A percentile compares a stretch with the other conserved stretches of the same genome.
Evolutionary conservation across 106 monocot genomes (phyloP).

Genomic region (Platanthera zijinensis): DNA sequence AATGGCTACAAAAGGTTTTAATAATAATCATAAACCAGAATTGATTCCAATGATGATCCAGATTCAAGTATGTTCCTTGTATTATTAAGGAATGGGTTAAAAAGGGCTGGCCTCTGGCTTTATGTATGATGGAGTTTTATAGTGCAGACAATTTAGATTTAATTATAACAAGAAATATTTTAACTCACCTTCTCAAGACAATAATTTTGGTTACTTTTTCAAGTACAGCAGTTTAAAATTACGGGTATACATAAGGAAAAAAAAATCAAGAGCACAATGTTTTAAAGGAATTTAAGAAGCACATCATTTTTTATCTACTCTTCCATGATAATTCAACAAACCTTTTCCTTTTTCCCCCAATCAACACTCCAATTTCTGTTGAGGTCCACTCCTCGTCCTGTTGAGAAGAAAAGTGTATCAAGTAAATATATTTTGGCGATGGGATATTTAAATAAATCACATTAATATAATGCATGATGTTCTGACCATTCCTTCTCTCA

Average conservation of each 20-base stretch:
- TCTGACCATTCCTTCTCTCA: constrained; percentile 93
- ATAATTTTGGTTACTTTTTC: no score
- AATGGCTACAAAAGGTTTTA: no score
- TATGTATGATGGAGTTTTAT: no score
- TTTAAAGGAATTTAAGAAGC: background rate
- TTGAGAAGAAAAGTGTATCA: constrained; percentile 6
- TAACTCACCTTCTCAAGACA: no score
- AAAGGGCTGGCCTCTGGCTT: no score
- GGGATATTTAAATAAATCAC: background rate
- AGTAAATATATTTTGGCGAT: background rate
- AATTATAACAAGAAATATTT: no score
- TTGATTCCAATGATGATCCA: no score
- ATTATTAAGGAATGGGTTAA: no score
- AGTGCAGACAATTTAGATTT: no score
- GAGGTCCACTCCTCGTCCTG: constrained; percentile 98
- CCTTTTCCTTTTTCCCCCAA: constrained; percentile 99
- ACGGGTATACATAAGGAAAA: background rate
- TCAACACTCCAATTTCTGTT: constrained; percentile 99
- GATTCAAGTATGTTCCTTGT: no score
- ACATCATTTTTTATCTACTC: background rate
- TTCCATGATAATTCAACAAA: constrained; percentile 12
- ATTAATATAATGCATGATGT: background rate
- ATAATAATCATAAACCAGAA: no score
- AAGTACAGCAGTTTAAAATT: no score
- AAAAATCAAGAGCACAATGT: background rate